phyloP scores from a whole-genome alignment of 1,284 basidiomycete genomes.

The Sanghuangporus weigelae region DNA sequence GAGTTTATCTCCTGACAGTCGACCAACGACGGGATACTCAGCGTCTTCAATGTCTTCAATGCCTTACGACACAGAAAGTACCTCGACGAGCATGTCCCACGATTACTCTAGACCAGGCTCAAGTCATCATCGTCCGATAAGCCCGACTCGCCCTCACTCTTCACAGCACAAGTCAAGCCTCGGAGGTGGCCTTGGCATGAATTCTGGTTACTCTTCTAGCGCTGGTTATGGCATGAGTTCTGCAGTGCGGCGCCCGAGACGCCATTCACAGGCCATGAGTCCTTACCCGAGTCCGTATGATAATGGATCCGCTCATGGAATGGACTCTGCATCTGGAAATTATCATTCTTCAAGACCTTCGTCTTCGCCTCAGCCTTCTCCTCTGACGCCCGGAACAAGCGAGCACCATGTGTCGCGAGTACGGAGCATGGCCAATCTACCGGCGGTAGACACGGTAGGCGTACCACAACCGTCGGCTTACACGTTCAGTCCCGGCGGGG shows the following conservation, averaged over 20 bases:
- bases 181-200: constrained; percentile 32
- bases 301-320: constrained; percentile 41
- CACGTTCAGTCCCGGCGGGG: constrained; percentile 59
- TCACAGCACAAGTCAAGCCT: constrained; percentile 46
- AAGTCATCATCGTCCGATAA: constrained; percentile 59
- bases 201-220: constrained; percentile 5
- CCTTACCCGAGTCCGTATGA: constrained; percentile 79
- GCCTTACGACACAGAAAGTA: constrained; percentile 53
- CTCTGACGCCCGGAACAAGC: neutral
- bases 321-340: constrained; percentile 15
- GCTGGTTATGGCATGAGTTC: neutral
- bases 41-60: constrained; percentile 72
- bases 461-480: constrained; percentile 33
- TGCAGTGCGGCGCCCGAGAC: constrained; percentile 52
- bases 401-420: constrained; percentile 33
- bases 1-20: constrained; percentile 73
- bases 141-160: constrained; percentile 49
- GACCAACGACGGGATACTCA: constrained; percentile 78
- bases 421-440: constrained; percentile 73
- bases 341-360: constrained; percentile 44
- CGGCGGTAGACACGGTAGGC: constrained; percentile 46
- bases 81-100: constrained; percentile 34
- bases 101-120: constrained; percentile 66
- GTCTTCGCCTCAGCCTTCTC: constrained; percentile 61
- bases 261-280: constrained; percentile 78